Percentiles rank a stretch among this genome's conserved stretches.
Conservation (phyloP, 2,329 filamentous ascomycete species). For the Hypoxylon sp. region DNA sequence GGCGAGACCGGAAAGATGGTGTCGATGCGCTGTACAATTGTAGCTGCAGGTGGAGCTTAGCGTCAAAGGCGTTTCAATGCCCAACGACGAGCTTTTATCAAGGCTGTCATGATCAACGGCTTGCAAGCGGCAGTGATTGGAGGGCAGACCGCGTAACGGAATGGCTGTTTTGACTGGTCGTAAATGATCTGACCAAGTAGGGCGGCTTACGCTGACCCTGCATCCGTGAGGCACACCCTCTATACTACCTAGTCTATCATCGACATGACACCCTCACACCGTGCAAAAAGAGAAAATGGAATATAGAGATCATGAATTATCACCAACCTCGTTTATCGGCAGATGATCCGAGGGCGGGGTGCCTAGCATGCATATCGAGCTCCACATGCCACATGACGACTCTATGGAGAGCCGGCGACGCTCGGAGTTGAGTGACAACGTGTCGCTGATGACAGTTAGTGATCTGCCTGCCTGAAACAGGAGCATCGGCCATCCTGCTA, state of each 20-base stretch:
- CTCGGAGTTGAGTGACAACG: conserved; percentile 42
- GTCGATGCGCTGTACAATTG: conserved; percentile 66
- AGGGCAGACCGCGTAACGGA: conserved; percentile 47
- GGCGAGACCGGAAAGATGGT: conserved; percentile 53
- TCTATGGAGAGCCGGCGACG: conserved; percentile 39
- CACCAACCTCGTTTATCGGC: conserved; percentile 41
- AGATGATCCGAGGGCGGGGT: conserved; percentile 46
- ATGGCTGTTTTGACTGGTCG: conserved; percentile 51
- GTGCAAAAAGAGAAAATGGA: conserved; percentile 28
- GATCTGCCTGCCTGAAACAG: conserved; percentile 49
- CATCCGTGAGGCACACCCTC: conserved; percentile 41
- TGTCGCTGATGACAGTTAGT: conserved; percentile 40
- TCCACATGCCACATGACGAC: conserved; percentile 47
- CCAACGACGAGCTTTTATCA: conserved; percentile 61
- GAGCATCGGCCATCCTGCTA: conserved; percentile 38
- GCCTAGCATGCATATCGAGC: conserved; percentile 34
- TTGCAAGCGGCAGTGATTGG: conserved; percentile 50
- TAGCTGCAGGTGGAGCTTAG: conserved; percentile 55
- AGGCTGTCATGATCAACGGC: conserved; percentile 55
- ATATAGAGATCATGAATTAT: conserved; percentile 25
- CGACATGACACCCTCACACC: conserved; percentile 35
- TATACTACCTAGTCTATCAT: conserved; percentile 28
- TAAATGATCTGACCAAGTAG: conserved; percentile 48
- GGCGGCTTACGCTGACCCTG: conserved; percentile 48
- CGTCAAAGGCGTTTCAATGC: conserved; percentile 63